These are phyloP conservation scores for Penicillium odoratum DNA, from an alignment of 495 filamentous ascomycete species.

Conservation along the genomic window DNA sequence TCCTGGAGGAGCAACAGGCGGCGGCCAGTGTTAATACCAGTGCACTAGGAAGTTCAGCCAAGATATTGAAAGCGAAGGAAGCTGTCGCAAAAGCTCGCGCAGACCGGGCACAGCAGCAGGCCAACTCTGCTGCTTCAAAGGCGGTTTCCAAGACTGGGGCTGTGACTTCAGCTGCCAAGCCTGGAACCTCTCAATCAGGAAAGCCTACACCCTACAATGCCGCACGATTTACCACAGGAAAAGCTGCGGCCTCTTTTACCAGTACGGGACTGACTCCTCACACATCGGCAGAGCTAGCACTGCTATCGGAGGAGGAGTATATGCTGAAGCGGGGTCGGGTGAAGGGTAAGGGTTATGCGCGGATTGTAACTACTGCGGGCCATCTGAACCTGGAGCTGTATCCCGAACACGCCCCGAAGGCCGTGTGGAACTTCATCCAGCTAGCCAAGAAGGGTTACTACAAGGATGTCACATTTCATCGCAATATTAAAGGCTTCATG, in stretches of 20 bases:
- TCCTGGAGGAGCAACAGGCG: slow-evolving; percentile 61
- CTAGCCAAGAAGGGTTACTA: slow-evolving; percentile 91
- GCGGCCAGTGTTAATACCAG: slow-evolving; percentile 69
- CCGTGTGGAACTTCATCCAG: slow-evolving; percentile 95
- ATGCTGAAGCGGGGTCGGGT: slow-evolving; percentile 88
- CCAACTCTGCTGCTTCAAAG: slow-evolving; percentile 29
- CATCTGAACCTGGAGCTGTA: slow-evolving; percentile 87
- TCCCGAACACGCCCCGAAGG: slow-evolving; percentile 83
- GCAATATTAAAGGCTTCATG: slow-evolving; percentile 96
- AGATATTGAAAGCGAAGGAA: slow-evolving; percentile 89
- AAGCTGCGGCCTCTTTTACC: slow-evolving; percentile 91
- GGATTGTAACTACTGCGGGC: slow-evolving; percentile 80
- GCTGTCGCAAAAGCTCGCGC: slow-evolving; percentile 81
- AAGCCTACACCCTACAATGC: slow-evolving; percentile 73
- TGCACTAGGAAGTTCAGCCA: slow-evolving; percentile 78
- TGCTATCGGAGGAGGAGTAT: slow-evolving; percentile 90
- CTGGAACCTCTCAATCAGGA: slow-evolving; percentile 25
- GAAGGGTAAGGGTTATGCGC: slow-evolving; percentile 85
- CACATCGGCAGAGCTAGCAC: slow-evolving; percentile 78
- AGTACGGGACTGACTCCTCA: slow-evolving; percentile 91
- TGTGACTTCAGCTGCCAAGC: slow-evolving; percentile 22
- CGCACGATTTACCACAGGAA: slow-evolving; percentile 85
- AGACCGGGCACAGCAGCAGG: slow-evolving; percentile 47
- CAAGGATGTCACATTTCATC: slow-evolving; percentile 76
- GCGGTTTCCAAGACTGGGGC: slow-evolving; percentile 42